Conservation (phyloP, 2,329 filamentous ascomycete genomes). For the Aspergillus sp. region DNA sequence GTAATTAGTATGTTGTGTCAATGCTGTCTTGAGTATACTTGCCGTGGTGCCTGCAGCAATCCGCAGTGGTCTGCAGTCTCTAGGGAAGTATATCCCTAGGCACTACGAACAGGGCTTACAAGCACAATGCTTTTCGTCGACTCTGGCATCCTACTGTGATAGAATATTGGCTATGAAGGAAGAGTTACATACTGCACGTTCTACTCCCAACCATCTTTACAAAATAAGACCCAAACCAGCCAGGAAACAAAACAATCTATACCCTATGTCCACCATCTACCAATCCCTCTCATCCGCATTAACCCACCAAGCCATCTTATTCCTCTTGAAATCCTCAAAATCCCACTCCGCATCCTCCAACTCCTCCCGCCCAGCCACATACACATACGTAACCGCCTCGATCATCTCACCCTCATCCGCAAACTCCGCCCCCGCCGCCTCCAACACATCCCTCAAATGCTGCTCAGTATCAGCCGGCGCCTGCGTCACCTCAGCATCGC, state of each 20-base stretch:
- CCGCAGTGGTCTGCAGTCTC: no score
- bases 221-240: not conserved
- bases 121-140: not conserved
- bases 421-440: constrained; percentile 52
- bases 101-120: no score
- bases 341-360: constrained; percentile 83
- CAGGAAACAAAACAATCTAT: not conserved
- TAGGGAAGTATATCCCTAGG: no score
- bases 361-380: constrained; percentile 41
- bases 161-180: no score
- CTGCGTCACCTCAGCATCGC: constrained; percentile 11
- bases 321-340: constrained; percentile 74
- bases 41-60: no score
- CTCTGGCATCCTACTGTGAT: no score
- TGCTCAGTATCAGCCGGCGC: constrained; percentile 25
- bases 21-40: no score
- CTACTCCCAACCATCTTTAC: no score
- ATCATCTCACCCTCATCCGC: constrained; percentile 46
- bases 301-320: constrained; percentile 66
- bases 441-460: constrained; percentile 37
- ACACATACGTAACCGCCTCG: constrained; percentile 65
- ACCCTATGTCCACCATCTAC: constrained; percentile 8
- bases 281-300: constrained; percentile 46
- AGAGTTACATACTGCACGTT: no score
- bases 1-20: no score